These are phyloP conservation scores for Puccinia polysora DNA, from an alignment of 1,284 basidiomycete genomes.

Conservation along the genomic window DNA sequence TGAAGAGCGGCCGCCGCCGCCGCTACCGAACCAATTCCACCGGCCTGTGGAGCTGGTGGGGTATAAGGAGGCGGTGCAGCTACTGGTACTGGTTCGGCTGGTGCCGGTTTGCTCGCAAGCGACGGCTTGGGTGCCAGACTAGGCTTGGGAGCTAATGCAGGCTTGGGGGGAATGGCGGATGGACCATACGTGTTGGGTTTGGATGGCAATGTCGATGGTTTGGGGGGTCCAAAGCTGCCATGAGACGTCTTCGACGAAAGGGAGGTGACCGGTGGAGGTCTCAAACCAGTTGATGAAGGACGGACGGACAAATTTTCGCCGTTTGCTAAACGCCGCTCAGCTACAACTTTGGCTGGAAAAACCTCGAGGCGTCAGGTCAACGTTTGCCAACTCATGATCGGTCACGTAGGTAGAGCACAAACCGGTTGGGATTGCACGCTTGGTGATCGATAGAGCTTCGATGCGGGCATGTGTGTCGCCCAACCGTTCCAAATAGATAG, in stretches of 20 bases:
- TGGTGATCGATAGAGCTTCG: conserved; percentile 59
- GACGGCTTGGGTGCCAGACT: conserved; percentile 30
- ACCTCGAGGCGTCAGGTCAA: background rate
- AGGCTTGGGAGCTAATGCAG: conserved; percentile 19
- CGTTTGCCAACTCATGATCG: background rate
- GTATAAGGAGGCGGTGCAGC: conserved; percentile 52
- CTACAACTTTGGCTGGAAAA: conserved; percentile 62
- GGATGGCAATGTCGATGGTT: background rate
- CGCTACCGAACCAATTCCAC: conserved; percentile 42
- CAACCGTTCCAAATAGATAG: conserved; percentile 71
- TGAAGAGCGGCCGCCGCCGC: conserved; percentile 52
- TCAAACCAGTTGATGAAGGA: background rate
- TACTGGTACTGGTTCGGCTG: background rate
- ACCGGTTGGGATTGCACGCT: conserved; percentile 78
- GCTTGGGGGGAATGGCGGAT: background rate
- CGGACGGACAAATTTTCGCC: background rate
- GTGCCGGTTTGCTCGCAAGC: background rate
- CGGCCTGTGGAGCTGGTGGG: conserved; percentile 6
- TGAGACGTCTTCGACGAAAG: no score
- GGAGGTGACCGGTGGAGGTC: background rate
- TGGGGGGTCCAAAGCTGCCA: background rate
- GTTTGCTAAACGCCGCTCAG: conserved; percentile 49
- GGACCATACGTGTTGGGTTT: conserved; percentile 6
- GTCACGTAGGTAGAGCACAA: conserved; percentile 51
- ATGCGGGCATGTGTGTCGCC: conserved; percentile 67